Base-by-base conservation (phyloP, 768 basidiomycete genomes). In the Amyloporia xantha region DNA sequence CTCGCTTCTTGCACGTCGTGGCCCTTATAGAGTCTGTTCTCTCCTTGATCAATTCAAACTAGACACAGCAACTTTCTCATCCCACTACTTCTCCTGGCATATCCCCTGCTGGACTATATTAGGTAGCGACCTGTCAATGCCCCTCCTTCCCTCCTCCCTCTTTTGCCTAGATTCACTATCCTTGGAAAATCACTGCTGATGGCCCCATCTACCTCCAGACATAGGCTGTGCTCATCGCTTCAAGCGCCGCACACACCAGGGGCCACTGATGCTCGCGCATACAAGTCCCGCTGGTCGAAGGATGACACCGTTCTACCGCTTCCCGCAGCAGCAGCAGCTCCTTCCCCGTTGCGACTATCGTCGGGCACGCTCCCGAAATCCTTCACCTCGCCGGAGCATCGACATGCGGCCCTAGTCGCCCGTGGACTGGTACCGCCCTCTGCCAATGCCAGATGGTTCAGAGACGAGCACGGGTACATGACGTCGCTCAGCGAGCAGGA, bases 401-500 rank as follows among this genome's bases (percentile, higher is more conserved):
- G 56, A 11, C 52, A 47, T 6, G 56, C 56, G 4, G 56, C 56
- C 7, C 41, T 57, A 24, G 50, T 49, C 35, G 56, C 56, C 4
- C 47, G 47, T 12, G 56, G 56, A 9, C 56, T 57, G 33, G 37
- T 51, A 5, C 38, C 47, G 15, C 46, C 55, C 6, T 24, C 42
- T 20, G 37, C 15, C 10, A 13, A 36, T 6, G 27, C 26, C n/a
- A 17, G 26, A 15, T 41, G 41, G 23, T 57, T 51, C 44, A 35
- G 50, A 12, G 49, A 53, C 44, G 47, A 47, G 24, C 37, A 57
- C 23, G 55, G 55, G 36, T 51, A 41, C 37, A 54, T 53, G 55
- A 45, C 52, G 7, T 30, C 56, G 1, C 41, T 57, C 10, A 57
- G 56, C 48, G 53, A 57, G 50, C 56, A 57, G 48, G 56, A 57